phyloP scores from a whole-genome alignment of 306 rosid genomes.

The Rosa lucieae region DNA sequence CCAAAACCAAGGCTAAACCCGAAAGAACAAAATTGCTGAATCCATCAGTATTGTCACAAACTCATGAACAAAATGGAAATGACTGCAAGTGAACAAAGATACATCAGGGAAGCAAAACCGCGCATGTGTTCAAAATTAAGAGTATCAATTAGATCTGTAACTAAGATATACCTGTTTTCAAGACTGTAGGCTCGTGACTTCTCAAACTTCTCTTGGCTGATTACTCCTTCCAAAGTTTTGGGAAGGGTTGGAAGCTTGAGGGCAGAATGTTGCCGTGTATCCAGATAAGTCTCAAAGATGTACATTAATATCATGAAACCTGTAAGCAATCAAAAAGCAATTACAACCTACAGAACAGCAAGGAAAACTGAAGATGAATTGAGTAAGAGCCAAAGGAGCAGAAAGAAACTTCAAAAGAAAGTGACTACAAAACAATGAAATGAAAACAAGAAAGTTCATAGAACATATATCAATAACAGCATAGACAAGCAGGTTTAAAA shows the following conservation, averaged over 20 bases:
- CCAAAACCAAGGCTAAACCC: constrained; percentile 95
- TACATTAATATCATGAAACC: constrained; percentile 94
- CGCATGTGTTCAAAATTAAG: not conserved
- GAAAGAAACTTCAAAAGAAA: not conserved
- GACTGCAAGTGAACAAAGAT: constrained; percentile 50
- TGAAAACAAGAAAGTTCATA: too few species aligned
- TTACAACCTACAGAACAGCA: not conserved
- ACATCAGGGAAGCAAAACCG: constrained; percentile 2
- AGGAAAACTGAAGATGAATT: not conserved
- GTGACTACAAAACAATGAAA: too few species aligned
- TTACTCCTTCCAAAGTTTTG: constrained; percentile 82
- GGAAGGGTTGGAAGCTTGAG: constrained; percentile 85
- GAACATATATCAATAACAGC: too few species aligned
- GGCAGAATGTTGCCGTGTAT: constrained; percentile 81
- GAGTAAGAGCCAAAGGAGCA: not conserved
- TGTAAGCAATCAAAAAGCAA: constrained; percentile 27
- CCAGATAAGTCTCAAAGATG: constrained; percentile 85
- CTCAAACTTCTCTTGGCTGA: constrained; percentile 89
- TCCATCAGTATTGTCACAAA: constrained; percentile 85
- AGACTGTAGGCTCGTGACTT: constrained; percentile 92
- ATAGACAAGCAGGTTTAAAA: too few species aligned
- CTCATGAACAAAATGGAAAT: constrained; percentile 88
- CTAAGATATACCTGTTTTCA: constrained; percentile 73
- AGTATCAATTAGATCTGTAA: not conserved
- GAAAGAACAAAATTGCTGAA: constrained; percentile 70